phyloP scores from a whole-genome alignment of 306 rosid genomes.

The Lathyrus tuberosus region DNA sequence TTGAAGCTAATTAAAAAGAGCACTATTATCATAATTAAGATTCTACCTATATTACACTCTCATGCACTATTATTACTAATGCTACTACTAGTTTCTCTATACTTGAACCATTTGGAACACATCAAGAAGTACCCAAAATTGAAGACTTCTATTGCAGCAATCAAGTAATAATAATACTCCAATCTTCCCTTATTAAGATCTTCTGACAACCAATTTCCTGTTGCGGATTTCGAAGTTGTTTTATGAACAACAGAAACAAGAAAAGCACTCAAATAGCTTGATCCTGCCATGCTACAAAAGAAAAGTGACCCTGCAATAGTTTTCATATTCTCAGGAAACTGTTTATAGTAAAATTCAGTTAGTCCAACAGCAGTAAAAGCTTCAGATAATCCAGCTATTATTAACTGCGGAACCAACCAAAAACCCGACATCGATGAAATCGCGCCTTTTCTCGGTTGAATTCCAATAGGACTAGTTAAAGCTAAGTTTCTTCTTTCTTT shows the following conservation, averaged over 20 bases:
- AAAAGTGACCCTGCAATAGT: conserved; percentile 76
- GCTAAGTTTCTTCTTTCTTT: conserved; percentile 54
- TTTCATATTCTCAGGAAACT: conserved; percentile 92
- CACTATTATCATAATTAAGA: neutral
- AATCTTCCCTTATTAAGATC: conserved; percentile 89
- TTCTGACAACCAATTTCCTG: conserved; percentile 77
- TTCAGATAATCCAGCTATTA: conserved; percentile 62
- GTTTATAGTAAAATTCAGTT: conserved; percentile 80
- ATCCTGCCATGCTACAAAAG: conserved; percentile 67
- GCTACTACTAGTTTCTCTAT: conserved; percentile 47
- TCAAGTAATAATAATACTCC: conserved; percentile 70
- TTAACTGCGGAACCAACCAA: conserved; percentile 74
- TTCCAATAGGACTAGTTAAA: conserved; percentile 54
- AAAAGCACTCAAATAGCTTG: conserved; percentile 66
- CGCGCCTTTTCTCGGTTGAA: conserved; percentile 65
- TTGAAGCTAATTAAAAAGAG: no score
- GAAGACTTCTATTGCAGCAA: conserved; percentile 52
- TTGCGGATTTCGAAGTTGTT: conserved; percentile 43
- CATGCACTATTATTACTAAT: conserved; percentile 12
- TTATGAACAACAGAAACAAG: conserved; percentile 60
- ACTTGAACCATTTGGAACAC: conserved; percentile 66
- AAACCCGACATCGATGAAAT: conserved; percentile 79
- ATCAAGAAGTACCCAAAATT: conserved; percentile 67
- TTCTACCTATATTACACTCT: neutral
- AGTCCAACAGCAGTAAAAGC: conserved; percentile 62